A percentile compares a stretch with the other conserved stretches of the same genome.
Evolutionary conservation across 768 basidiomycete genomes (phyloP).

Genomic region (Termitomyces sp.): DNA sequence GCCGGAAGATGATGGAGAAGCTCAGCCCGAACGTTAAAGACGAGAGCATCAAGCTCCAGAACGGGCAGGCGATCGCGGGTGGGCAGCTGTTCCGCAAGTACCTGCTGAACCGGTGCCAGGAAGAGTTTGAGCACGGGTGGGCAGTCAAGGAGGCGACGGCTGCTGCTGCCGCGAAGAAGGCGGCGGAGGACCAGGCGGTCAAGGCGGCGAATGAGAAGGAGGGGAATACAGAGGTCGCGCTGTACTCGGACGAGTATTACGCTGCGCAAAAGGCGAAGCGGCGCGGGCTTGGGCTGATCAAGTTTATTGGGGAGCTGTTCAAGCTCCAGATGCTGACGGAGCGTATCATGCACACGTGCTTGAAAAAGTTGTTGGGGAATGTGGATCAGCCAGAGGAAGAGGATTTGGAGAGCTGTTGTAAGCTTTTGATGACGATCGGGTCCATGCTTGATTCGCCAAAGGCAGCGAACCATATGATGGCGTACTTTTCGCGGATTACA

Average conservation of each 20-base stretch:
- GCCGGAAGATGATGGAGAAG: constrained; percentile 93
- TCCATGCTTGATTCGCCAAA: constrained; percentile 75
- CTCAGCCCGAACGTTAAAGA: constrained; percentile 87
- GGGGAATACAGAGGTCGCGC: constrained; percentile 56
- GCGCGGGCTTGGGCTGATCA: constrained; percentile 93
- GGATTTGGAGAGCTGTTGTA: constrained; percentile 95
- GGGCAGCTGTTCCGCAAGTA: constrained; percentile 97
- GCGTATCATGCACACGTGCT: constrained; percentile 98
- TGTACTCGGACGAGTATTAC: constrained; percentile 96
- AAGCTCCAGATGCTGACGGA: constrained; percentile 98
- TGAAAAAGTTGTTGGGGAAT: constrained; percentile 92
- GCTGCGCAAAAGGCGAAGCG: constrained; percentile 96
- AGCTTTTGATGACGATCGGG: constrained; percentile 88
- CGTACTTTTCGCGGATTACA: constrained; percentile 91
- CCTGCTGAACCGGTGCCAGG: constrained; percentile 93
- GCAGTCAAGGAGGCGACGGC: constrained; percentile 83
- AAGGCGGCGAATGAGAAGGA: constrained; percentile 63
- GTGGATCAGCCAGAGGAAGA: constrained; percentile 96
- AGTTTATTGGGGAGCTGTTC: constrained; percentile 98
- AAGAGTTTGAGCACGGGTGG: constrained; percentile 98
- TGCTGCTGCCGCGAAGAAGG: constrained; percentile 82
- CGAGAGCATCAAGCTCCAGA: constrained; percentile 74
- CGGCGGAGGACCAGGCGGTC: constrained; percentile 78
- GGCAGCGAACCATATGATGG: constrained; percentile 82
- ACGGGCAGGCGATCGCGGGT: constrained; percentile 88